Conservation (phyloP, 495 filamentous ascomycete genomes). For the Aspergillus asperescens region DNA sequence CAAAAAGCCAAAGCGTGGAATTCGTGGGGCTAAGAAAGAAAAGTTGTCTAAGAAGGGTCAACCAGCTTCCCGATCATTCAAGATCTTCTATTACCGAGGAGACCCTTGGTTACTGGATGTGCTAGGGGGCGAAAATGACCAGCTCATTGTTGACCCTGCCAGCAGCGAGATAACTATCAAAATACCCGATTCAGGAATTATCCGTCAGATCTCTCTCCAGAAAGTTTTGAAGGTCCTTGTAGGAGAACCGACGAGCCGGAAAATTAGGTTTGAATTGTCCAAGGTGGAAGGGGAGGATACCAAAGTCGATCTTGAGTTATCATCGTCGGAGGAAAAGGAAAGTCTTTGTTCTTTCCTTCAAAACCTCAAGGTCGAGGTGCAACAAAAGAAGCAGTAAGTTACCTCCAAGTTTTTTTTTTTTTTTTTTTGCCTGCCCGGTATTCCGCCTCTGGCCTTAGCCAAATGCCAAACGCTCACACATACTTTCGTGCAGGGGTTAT, state of each 20-base stretch:
- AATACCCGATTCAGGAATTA: slow-evolving; percentile 2
- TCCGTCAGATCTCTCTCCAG: slow-evolving; percentile 13
- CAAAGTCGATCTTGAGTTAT: slow-evolving; percentile 37
- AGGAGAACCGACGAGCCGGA: slow-evolving; percentile 26
- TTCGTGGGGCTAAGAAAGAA: slow-evolving; percentile 14
- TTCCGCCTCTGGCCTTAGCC: no score
- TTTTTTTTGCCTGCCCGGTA: no score
- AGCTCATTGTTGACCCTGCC: slow-evolving; percentile 15
- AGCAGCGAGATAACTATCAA: not conserved
- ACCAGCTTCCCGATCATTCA: not conserved
- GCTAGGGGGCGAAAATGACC: slow-evolving; percentile 1
- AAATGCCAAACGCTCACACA: not conserved
- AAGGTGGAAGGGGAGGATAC: slow-evolving; percentile 18
- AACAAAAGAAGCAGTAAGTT: slow-evolving; percentile 22
- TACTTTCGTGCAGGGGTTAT: slow-evolving; percentile 20
- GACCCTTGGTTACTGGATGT: slow-evolving; percentile 14
- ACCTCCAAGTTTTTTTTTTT: not conserved
- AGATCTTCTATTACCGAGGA: slow-evolving; percentile 21
- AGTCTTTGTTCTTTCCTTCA: slow-evolving; percentile 19
- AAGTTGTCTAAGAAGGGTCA: not conserved
- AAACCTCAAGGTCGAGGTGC: slow-evolving; percentile 9
- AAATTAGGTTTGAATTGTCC: slow-evolving; percentile 32
- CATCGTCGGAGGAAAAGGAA: slow-evolving; percentile 11
- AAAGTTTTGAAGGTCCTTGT: slow-evolving; percentile 18
- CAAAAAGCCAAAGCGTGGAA: slow-evolving; percentile 3